These are phyloP conservation scores for Rusavskia elegans DNA, from an alignment of 495 filamentous ascomycete species.

Conservation along the genomic window DNA sequence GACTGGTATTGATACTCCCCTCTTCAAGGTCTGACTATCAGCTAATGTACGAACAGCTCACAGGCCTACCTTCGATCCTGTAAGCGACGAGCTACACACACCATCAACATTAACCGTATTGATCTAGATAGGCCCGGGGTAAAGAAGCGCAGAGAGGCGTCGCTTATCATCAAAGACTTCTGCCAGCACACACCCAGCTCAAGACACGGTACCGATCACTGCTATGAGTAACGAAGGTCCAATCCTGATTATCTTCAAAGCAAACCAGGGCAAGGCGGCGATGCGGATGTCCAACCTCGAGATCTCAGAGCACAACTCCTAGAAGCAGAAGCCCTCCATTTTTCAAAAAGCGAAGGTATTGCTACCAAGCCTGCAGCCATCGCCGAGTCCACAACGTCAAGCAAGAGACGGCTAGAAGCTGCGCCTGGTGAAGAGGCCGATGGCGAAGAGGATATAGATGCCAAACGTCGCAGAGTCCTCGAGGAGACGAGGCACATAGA, in stretches of 20 bases:
- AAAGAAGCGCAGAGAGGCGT: slow-evolving; percentile 89
- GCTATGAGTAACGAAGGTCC: slow-evolving; percentile 1
- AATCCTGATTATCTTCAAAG: slow-evolving; percentile 21
- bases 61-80: slow-evolving; percentile 16
- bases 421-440: slow-evolving; percentile 22
- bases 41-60: slow-evolving; percentile 9
- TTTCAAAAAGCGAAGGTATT: slow-evolving; percentile 62
- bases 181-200: slow-evolving; percentile 81
- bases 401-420: slow-evolving; percentile 55
- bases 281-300: slow-evolving; percentile 52
- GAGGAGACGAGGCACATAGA: slow-evolving; percentile 84
- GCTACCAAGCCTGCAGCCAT: slow-evolving; percentile 24
- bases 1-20: slow-evolving; percentile 13
- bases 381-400: slow-evolving; percentile 19
- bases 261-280: slow-evolving; percentile 79
- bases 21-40: not conserved
- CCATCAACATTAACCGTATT: not conserved
- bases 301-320: slow-evolving; percentile 87
- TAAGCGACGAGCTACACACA: not conserved
- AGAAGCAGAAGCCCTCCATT: slow-evolving; percentile 73
- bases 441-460: slow-evolving; percentile 57
- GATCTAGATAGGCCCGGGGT: slow-evolving; percentile 52
- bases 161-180: slow-evolving; percentile 90
- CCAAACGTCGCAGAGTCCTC: slow-evolving; percentile 73
- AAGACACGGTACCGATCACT: slow-evolving; percentile 51